Evolutionary conservation across 345 rosid genomes (phyloP).

Genomic region (Aquilaria malaccensis): DNA sequence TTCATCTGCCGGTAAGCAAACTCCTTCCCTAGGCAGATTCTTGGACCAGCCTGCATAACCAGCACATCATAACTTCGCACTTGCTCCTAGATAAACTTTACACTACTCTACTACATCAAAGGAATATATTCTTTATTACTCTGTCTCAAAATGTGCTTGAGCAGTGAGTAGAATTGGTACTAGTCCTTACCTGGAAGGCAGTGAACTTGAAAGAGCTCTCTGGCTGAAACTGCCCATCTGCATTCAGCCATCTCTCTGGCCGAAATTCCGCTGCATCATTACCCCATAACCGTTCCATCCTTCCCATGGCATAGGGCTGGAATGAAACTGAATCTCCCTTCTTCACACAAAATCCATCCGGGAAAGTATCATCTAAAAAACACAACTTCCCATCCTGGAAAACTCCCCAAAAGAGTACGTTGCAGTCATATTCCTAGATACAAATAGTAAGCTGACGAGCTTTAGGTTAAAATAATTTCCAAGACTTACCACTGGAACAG

Average conservation of each 20-base stretch:
- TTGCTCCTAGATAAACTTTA: no score
- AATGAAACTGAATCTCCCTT: conserved; percentile 18
- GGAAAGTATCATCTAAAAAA: conserved; percentile 15
- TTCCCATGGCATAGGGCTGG: conserved; percentile 24
- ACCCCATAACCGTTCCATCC: conserved; percentile 25
- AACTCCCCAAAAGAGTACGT: background rate
- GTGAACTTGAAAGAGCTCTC: conserved; percentile 24
- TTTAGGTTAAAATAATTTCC: background rate
- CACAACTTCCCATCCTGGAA: conserved; percentile 16
- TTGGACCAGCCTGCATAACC: conserved; percentile 21
- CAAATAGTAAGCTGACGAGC: background rate
- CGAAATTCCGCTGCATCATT: conserved; percentile 21
- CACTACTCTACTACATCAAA: no score
- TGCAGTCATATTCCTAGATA: background rate
- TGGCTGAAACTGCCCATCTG: conserved; percentile 14
- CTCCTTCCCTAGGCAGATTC: conserved; percentile 28
- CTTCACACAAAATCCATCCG: conserved; percentile 20
- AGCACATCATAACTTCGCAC: background rate
- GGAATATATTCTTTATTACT: background rate
- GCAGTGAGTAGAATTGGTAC: background rate
- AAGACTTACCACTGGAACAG: conserved; percentile 19
- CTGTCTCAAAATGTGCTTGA: background rate
- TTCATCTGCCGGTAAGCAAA: conserved; percentile 27
- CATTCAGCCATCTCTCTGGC: conserved; percentile 29
- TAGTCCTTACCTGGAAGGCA: conserved; percentile 21